A percentile compares a stretch with the other conserved stretches of the same genome.
phyloP scores from a whole-genome alignment of 805 yeast genomes.

The Nakazawaea holstii region DNA sequence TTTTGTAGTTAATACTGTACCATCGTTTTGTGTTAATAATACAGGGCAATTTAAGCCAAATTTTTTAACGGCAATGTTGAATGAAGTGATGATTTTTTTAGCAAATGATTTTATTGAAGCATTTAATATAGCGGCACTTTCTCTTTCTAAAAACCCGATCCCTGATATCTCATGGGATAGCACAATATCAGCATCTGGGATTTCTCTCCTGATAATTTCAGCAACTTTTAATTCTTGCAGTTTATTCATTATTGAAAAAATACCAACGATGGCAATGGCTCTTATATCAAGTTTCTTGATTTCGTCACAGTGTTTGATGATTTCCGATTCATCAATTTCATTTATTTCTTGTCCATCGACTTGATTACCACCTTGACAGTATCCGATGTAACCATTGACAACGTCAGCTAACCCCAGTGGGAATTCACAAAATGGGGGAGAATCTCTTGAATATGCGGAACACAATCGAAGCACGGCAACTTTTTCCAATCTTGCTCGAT shows the following conservation, averaged over 20 bases:
- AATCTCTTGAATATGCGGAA: conserved; percentile 34
- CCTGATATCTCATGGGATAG: conserved; percentile 36
- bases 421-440: conserved; percentile 39
- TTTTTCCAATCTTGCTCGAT: conserved; percentile 32
- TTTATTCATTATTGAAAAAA: conserved; percentile 33
- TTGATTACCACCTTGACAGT: conserved; percentile 35
- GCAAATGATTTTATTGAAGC: conserved; percentile 40
- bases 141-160: conserved; percentile 39
- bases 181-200: conserved; percentile 30
- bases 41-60: conserved; percentile 34
- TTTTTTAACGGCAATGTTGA: conserved; percentile 29
- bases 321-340: conserved; percentile 25
- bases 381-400: conserved; percentile 30
- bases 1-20: conserved; percentile 34
- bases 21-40: conserved; percentile 41
- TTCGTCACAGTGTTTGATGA: conserved; percentile 23
- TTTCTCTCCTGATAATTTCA: conserved; percentile 25
- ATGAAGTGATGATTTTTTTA: conserved; percentile 32
- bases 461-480: conserved; percentile 42
- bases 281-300: conserved; percentile 28
- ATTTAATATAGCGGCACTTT: conserved; percentile 41
- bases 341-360: conserved; percentile 36
- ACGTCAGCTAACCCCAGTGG: conserved; percentile 31
- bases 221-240: conserved; percentile 32
- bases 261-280: conserved; percentile 35